These are phyloP conservation scores for Saccharomyces mikatae DNA, from an alignment of 805 yeast genomes.

Conservation along the genomic window DNA sequence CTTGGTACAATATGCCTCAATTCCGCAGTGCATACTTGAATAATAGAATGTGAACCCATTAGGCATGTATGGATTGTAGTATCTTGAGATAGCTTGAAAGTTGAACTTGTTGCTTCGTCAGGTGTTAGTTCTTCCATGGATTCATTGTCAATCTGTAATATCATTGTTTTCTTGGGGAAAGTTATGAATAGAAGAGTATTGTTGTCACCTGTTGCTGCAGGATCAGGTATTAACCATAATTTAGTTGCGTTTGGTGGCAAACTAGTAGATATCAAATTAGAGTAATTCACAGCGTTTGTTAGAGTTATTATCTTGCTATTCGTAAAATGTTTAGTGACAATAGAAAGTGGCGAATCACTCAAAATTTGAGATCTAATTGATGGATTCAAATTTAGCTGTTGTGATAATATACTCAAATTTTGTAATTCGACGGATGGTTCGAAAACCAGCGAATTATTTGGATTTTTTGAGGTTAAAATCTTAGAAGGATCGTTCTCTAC, in stretches of 20 bases:
- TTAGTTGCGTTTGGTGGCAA: constrained; percentile 57
- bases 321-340: constrained; percentile 24
- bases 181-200: constrained; percentile 22
- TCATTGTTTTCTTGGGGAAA: constrained; percentile 17
- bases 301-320: constrained; percentile 34
- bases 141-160: constrained; percentile 30
- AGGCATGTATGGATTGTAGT: constrained; percentile 63
- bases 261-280: constrained; percentile 64
- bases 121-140: constrained; percentile 59
- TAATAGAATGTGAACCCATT: constrained; percentile 52
- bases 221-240: constrained; percentile 48
- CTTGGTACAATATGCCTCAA: constrained; percentile 46
- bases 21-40: constrained; percentile 69
- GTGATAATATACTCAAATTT: constrained; percentile 53
- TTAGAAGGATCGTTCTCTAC: constrained; percentile 38
- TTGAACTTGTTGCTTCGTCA: constrained; percentile 64
- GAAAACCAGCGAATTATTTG: constrained; percentile 25
- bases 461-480: constrained; percentile 25
- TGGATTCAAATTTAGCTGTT: constrained; percentile 43
- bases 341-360: constrained; percentile 19
- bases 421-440: constrained; percentile 33
- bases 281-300: constrained; percentile 51
- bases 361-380: constrained; percentile 36
- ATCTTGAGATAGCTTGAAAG: constrained; percentile 39
- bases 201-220: constrained; percentile 30